These are phyloP conservation scores for Diaporthe destruens DNA, from an alignment of 2,329 filamentous ascomycete genomes.

Conservation along the genomic window DNA sequence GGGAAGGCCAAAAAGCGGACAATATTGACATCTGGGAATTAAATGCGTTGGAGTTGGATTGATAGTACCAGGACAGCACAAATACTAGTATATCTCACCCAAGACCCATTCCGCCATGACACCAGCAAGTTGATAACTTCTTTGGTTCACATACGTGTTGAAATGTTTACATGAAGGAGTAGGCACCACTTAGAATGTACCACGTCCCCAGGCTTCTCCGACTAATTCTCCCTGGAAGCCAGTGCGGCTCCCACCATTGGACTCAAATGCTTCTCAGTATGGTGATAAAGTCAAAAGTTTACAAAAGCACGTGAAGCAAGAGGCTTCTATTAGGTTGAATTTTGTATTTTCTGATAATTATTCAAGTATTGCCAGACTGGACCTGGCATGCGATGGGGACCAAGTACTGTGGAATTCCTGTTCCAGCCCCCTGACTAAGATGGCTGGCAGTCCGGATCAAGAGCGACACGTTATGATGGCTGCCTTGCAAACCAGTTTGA, in stretches of 20 bases:
- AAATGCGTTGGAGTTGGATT: constrained; percentile 41
- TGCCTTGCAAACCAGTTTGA: constrained; percentile 1
- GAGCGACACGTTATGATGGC: not conserved
- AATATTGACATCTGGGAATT: constrained; percentile 40
- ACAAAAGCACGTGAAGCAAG: not conserved
- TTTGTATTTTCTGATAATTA: too few relatives aligned
- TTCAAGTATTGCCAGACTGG: too few relatives aligned
- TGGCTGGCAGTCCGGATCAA: not conserved
- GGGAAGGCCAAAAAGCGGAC: constrained; percentile 38
- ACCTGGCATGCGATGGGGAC: too few relatives aligned
- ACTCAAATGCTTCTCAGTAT: not conserved
- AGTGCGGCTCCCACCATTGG: not conserved
- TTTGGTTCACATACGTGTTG: constrained; percentile 31
- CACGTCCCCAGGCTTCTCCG: not conserved
- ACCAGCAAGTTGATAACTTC: not conserved
- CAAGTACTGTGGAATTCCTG: too few relatives aligned
- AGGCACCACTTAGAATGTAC: not conserved
- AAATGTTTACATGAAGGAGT: not conserved
- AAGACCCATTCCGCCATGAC: not conserved
- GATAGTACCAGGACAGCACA: constrained; percentile 26
- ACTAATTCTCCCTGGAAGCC: not conserved
- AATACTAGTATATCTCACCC: not conserved
- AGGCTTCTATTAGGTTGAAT: too few relatives aligned
- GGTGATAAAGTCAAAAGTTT: not conserved
- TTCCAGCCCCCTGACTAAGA: not conserved